Base-by-base conservation (phyloP, 2,329 filamentous ascomycete species). In the Penicillium sp. region DNA sequence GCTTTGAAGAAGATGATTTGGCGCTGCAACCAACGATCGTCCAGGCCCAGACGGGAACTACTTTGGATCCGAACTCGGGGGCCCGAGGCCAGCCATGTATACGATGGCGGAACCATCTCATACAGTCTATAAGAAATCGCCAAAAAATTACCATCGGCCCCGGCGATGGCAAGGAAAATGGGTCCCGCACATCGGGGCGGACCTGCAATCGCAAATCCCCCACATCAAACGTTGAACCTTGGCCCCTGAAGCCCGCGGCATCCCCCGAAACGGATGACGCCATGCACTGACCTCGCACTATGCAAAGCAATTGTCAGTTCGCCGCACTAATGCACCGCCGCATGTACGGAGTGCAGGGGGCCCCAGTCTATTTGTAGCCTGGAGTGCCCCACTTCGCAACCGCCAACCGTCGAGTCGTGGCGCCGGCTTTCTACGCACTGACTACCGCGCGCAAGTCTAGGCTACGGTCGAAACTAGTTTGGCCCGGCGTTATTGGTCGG, bases 311-410 rank as follows among this genome's bases (percentile, higher is more conserved):
- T 54, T 57, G 57, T 62, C 55, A 57, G 42, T 59, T 60, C 57
- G 55, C 57, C 55, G 60, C 57, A 58, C 58, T 59, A 62, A 57
- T 53, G 58, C 48, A 56, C 11, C 18, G 46, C 18, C 53, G 51
- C 43, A 55, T 59, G 57, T 48, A 59, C 44, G 52, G 46, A 48
- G 54, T 50, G 47, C 54, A 59, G 50, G 24, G 45, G 24, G 45
- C 33, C 51, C 44, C 46, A 57, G 46, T 42, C 55, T 46, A 49
- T 50, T 27, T 44, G 45, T 25, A 50, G 50, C 49, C 38, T n/a
- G 33, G 44, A 43, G 5, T 7, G 51, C 51, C 51, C 60, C 58
- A 60, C 57, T 44, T 38, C 46, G 51, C 44, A 39, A 46, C 40
- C 40, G 24, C 56, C 48, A 48, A 45, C 46, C 38, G 35, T 55